Conservation (phyloP, 148 eudicot species). For the Hydrangea macrophylla region DNA sequence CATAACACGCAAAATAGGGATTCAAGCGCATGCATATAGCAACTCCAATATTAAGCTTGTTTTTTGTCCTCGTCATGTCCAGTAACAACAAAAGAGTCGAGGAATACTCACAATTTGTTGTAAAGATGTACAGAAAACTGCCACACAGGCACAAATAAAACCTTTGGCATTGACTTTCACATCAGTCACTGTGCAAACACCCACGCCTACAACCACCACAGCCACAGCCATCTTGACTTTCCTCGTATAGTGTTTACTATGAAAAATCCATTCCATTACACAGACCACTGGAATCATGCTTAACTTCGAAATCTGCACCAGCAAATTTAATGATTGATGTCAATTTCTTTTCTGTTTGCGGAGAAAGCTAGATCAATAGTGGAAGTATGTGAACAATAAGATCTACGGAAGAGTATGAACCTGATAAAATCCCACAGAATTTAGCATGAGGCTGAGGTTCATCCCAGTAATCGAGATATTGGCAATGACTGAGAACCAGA, state of each 20-base stretch:
- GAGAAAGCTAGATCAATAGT: neutral
- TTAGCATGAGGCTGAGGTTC: conserved; percentile 91
- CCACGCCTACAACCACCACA: conserved; percentile 25
- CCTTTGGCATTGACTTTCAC: conserved; percentile 25
- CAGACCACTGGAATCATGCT: conserved; percentile 32
- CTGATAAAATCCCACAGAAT: conserved; percentile 92
- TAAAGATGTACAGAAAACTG: conserved; percentile 20
- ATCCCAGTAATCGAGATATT: conserved; percentile 81
- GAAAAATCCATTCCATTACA: conserved; percentile 26
- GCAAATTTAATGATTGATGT: neutral
- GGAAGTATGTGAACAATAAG: neutral
- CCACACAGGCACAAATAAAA: conserved; percentile 22
- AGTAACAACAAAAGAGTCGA: neutral
- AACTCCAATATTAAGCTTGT: neutral
- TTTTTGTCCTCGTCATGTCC: neutral
- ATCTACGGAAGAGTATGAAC: conserved; percentile 18
- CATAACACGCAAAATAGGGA: neutral
- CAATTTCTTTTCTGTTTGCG: neutral
- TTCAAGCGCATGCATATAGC: neutral
- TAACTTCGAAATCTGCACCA: conserved; percentile 23
- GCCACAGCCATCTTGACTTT: conserved; percentile 21
- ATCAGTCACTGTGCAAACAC: conserved; percentile 30
- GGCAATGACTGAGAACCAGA: conserved; percentile 83
- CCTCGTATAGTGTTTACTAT: conserved; percentile 18
- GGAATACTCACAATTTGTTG: conserved; percentile 25